These are phyloP conservation scores for Phaeophleospora eucalypticola DNA, from an alignment of 2,329 filamentous ascomycete species.

Conservation along the genomic window DNA sequence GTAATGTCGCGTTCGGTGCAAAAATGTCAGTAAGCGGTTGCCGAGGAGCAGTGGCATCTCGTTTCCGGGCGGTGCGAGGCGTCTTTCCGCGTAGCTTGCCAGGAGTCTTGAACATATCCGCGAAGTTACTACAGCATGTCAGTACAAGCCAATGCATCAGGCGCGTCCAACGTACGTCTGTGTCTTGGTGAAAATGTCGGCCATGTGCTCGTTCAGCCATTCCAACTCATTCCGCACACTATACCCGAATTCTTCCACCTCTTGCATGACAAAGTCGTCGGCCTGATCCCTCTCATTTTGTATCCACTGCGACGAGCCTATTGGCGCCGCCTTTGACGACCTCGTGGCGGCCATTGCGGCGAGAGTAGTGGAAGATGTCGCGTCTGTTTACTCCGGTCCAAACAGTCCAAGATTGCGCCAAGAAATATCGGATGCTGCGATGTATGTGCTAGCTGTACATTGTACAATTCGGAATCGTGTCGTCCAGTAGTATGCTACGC, in stretches of 20 bases:
- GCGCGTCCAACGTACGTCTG: slow-evolving; percentile 64
- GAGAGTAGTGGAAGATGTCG: slow-evolving; percentile 12
- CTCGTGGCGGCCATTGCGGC: slow-evolving; percentile 24
- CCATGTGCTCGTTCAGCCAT: slow-evolving; percentile 99
- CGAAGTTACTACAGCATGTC: slow-evolving; percentile 65
- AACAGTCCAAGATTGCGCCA: slow-evolving; percentile 7
- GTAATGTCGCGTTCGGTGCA: slow-evolving; percentile 40
- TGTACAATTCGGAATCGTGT: slow-evolving; percentile 5
- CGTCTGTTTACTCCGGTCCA: slow-evolving; percentile 8
- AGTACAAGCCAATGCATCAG: slow-evolving; percentile 65
- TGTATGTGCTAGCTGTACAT: slow-evolving; percentile 19
- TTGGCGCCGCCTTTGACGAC: slow-evolving; percentile 19
- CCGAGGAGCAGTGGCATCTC: slow-evolving; percentile 54
- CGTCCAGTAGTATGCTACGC: slow-evolving; percentile 5
- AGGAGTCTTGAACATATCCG: slow-evolving; percentile 93
- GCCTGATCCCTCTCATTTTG: slow-evolving; percentile 77
- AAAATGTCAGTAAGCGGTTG: slow-evolving; percentile 50
- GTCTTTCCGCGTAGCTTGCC: slow-evolving; percentile 80
- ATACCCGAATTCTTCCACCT: slow-evolving; percentile 89
- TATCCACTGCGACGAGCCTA: slow-evolving; percentile 62
- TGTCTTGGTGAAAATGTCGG: slow-evolving; percentile 81
- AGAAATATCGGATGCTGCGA: slow-evolving; percentile 7
- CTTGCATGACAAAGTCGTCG: slow-evolving; percentile 68
- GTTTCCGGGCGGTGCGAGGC: slow-evolving; percentile 65
- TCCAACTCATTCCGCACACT: slow-evolving; percentile 91